These are phyloP conservation scores for Chrysochromulina parva DNA, from an alignment of 78 protist genomes.

Conservation along the genomic window DNA sequence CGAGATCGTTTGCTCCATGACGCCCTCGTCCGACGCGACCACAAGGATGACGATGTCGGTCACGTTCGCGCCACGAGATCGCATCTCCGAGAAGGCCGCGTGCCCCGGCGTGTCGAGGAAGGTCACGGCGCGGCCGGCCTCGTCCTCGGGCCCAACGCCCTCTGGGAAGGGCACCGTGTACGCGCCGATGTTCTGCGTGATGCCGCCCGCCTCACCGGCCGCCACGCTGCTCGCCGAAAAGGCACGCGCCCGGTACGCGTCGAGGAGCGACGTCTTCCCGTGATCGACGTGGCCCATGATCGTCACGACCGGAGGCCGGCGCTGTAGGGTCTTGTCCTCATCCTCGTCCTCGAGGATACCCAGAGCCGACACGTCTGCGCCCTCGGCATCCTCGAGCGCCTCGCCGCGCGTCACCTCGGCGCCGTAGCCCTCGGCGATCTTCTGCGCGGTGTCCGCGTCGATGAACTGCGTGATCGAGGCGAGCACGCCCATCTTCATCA, in stretches of 20 bases:
- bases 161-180: background rate
- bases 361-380: background rate
- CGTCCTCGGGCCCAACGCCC: background rate
- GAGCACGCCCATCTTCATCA: background rate
- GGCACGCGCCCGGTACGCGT: slow-evolving; percentile 56
- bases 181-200: slow-evolving; percentile 90
- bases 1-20: slow-evolving; percentile 79
- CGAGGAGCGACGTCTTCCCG: slow-evolving; percentile 92
- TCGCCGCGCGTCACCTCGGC: background rate
- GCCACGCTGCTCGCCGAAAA: slow-evolving; percentile 55
- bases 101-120: slow-evolving; percentile 96
- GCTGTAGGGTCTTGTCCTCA: background rate
- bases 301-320: slow-evolving; percentile 87
- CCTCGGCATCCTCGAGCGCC: background rate
- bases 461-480: slow-evolving; percentile 8
- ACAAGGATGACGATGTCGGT: slow-evolving; percentile 89
- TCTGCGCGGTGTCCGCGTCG: background rate
- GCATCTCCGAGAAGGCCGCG: slow-evolving; percentile 38
- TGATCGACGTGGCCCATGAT: slow-evolving; percentile 96
- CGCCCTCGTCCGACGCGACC: slow-evolving; percentile 89
- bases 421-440: background rate
- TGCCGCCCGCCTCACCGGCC: slow-evolving; percentile 91
- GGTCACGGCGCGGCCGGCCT: slow-evolving; percentile 35
- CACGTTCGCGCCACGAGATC: slow-evolving; percentile 67
- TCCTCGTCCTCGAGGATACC: background rate